phyloP scores from a whole-genome alignment of 2,329 filamentous ascomycete genomes.

The Colletotrichum endophyticum region DNA sequence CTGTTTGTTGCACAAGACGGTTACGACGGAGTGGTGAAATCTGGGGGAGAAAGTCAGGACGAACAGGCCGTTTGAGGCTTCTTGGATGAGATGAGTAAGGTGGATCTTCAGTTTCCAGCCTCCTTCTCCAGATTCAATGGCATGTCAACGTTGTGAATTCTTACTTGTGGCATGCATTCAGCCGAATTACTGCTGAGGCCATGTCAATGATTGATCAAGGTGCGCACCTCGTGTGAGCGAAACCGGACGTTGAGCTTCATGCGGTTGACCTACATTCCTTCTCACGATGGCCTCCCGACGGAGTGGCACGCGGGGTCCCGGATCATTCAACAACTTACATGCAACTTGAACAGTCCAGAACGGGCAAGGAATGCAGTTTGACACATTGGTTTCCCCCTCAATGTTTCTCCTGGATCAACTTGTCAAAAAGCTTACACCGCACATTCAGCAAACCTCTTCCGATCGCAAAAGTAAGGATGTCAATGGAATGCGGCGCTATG shows the following conservation, averaged over 20 bases:
- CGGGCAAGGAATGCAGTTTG: slow-evolving; percentile 1
- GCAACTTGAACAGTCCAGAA: background rate
- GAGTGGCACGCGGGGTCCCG: background rate
- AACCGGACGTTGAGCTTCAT: slow-evolving; percentile 1
- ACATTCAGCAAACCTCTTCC: background rate
- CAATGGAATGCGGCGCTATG: background rate
- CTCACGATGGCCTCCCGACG: background rate
- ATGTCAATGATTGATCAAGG: background rate
- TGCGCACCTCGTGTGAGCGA: background rate
- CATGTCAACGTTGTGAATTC: background rate
- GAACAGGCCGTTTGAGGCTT: background rate
- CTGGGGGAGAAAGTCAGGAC: background rate
- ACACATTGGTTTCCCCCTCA: background rate
- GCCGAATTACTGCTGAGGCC: background rate
- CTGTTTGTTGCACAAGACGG: background rate
- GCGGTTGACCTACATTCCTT: background rate
- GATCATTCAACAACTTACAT: slow-evolving; percentile 4
- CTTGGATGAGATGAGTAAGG: background rate
- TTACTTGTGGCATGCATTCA: background rate
- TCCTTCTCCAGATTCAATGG: background rate
- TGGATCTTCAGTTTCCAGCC: background rate
- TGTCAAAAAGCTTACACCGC: background rate
- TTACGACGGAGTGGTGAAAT: background rate
- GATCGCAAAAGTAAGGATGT: background rate
- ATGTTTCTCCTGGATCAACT: background rate